Conservation (phyloP, 352 stramenopile species). For the Phytopythium vexans region DNA sequence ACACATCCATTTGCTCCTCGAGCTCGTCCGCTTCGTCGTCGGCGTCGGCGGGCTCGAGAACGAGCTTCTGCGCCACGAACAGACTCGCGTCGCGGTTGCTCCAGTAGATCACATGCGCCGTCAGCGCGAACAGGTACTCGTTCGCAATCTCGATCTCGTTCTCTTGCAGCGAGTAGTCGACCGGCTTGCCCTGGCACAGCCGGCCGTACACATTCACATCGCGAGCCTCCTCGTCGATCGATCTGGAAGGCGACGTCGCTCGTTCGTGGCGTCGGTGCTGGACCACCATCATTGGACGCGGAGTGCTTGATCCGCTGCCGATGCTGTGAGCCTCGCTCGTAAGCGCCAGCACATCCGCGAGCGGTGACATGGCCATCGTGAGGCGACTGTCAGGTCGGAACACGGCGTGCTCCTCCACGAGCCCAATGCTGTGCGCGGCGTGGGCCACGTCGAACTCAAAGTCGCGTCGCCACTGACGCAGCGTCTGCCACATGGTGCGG, state of each 20-base stretch:
- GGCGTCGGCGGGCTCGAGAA: constrained; percentile 60
- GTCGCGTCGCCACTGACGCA: constrained; percentile 69
- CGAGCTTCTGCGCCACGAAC: constrained; percentile 89
- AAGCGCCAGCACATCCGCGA: constrained; percentile 25
- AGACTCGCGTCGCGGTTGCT: constrained; percentile 88
- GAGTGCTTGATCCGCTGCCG: neutral
- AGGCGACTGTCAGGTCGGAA: constrained; percentile 1
- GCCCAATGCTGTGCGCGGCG: constrained; percentile 62
- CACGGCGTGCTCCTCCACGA: constrained; percentile 42
- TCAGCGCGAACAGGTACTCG: constrained; percentile 92
- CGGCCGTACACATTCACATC: constrained; percentile 54
- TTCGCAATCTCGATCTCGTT: constrained; percentile 94
- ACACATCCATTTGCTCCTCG: constrained; percentile 2
- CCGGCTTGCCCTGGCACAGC: constrained; percentile 65
- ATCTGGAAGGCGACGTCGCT: constrained; percentile 10
- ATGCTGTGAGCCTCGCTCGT: constrained; percentile 5
- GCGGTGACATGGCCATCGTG: constrained; percentile 20
- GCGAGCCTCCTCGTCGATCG: constrained; percentile 29
- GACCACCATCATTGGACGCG: too few relatives aligned
- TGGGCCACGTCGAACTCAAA: constrained; percentile 75
- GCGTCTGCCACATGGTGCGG: constrained; percentile 70
- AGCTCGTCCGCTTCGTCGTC: constrained; percentile 13
- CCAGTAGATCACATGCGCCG: constrained; percentile 92
- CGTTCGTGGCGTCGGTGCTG: constrained; percentile 1
- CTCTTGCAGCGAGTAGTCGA: constrained; percentile 91